phyloP scores from a whole-genome alignment of 352 stramenopile genomes.

The Globisporangium rhizosaccharum region DNA sequence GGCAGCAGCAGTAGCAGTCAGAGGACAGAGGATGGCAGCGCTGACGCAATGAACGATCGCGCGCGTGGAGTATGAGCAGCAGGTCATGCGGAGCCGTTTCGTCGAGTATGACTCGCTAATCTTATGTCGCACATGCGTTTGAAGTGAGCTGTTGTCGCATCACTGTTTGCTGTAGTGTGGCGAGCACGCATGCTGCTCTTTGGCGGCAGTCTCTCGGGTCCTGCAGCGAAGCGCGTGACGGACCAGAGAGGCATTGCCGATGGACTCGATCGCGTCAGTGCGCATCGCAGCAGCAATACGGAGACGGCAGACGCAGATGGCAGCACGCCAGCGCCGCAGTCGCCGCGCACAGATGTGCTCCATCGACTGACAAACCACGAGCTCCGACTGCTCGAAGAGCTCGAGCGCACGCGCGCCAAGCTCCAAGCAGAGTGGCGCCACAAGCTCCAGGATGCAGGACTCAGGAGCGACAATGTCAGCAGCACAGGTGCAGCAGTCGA shows the following conservation, averaged over 20 bases:
- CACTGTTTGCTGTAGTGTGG: background rate
- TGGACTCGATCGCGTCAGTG: background rate
- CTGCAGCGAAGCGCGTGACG: conserved; percentile 9
- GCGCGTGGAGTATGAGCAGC: background rate
- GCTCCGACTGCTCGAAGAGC: conserved; percentile 63
- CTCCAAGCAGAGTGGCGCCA: conserved; percentile 64
- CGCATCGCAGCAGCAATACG: conserved; percentile 2
- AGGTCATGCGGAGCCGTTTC: background rate
- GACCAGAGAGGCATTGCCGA: too few relatives aligned
- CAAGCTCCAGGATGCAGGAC: conserved; percentile 32
- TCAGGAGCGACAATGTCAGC: conserved; percentile 17
- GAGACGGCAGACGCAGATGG: background rate
- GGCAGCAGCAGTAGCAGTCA: background rate
- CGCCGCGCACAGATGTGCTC: conserved; percentile 52
- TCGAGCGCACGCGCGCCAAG: conserved; percentile 65
- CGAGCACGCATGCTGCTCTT: conserved; percentile 52
- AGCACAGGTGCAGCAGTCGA: conserved; percentile 26
- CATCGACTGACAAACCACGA: conserved; percentile 76
- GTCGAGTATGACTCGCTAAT: background rate
- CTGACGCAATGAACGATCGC: background rate
- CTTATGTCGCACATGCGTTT: background rate
- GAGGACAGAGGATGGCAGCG: too few relatives aligned
- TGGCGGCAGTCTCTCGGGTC: conserved; percentile 49
- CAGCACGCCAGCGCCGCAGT: conserved; percentile 7
- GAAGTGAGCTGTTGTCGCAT: background rate